A percentile compares a stretch with the other conserved stretches of the same genome.
phyloP scores from a whole-genome alignment of 306 rosid genomes.

The Prunus kanzakura region DNA sequence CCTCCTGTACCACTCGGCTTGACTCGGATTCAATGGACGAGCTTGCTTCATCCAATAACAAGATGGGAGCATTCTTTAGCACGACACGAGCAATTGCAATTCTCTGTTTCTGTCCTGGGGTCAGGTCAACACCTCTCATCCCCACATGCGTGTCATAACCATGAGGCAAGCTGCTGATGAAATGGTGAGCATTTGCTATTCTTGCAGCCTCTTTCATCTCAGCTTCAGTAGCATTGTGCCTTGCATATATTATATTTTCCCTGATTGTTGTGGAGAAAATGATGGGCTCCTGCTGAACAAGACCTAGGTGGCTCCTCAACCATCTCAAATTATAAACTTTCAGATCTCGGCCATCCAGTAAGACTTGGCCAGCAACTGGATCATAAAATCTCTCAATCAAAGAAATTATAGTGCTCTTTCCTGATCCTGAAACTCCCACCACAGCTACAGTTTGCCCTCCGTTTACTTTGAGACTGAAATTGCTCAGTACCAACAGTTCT shows the following conservation, averaged over 20 bases:
- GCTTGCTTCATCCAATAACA: slow-evolving; percentile 96
- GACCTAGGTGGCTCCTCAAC: slow-evolving; percentile 95
- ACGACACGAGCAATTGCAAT: slow-evolving; percentile 96
- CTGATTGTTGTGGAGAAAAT: slow-evolving; percentile 94
- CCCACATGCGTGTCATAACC: slow-evolving; percentile 99
- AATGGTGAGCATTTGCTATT: slow-evolving; percentile 98
- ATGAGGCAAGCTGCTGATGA: slow-evolving; percentile 95
- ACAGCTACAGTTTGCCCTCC: slow-evolving; percentile 98
- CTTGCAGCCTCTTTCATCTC: slow-evolving; percentile 99
- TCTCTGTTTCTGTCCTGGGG: slow-evolving; percentile 99
- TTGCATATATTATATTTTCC: slow-evolving; percentile 95
- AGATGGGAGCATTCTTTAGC: slow-evolving; percentile 91
- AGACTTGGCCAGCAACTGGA: slow-evolving; percentile 97
- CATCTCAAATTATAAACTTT: slow-evolving; percentile 88
- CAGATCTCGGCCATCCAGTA: slow-evolving; percentile 91
- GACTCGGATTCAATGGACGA: slow-evolving; percentile 98
- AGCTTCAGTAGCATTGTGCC: slow-evolving; percentile 98
- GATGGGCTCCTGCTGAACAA: slow-evolving; percentile 98
- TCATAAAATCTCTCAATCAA: slow-evolving; percentile 94
- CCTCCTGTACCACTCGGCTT: slow-evolving; percentile 98
- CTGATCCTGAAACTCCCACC: slow-evolving; percentile 99
- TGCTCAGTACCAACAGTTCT: slow-evolving; percentile 88
- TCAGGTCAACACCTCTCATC: slow-evolving; percentile 97
- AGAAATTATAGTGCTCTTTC: slow-evolving; percentile 96
- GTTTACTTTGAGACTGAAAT: slow-evolving; percentile 86